These are phyloP conservation scores for Phytophthora parvispora DNA, from an alignment of 352 stramenopile genomes.

Conservation along the genomic window DNA sequence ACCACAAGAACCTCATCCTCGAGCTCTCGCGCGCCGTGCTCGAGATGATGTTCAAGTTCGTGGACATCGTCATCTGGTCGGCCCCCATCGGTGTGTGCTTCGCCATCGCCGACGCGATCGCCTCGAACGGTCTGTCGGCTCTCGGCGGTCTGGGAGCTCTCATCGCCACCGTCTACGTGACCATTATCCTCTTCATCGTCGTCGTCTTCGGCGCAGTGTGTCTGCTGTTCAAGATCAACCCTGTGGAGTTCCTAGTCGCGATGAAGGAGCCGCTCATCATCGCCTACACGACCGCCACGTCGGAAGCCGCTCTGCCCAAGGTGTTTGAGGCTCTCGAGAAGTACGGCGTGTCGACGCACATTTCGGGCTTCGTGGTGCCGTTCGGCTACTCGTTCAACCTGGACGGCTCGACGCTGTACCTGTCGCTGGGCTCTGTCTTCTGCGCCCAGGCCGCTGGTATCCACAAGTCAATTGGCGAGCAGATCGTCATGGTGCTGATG, in stretches of 20 bases:
- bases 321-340: slow-evolving; percentile 52
- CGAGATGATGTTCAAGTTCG: slow-evolving; percentile 66
- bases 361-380: slow-evolving; percentile 51
- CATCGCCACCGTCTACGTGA: slow-evolving; percentile 43
- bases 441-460: slow-evolving; percentile 51
- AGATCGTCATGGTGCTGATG: slow-evolving; percentile 59
- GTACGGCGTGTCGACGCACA: slow-evolving; percentile 50
- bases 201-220: not conserved
- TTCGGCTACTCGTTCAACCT: slow-evolving; percentile 69
- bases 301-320: slow-evolving; percentile 53
- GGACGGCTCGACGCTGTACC: slow-evolving; percentile 48
- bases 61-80: slow-evolving; percentile 60
- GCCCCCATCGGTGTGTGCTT: slow-evolving; percentile 56
- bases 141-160: slow-evolving; percentile 38
- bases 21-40: slow-evolving; percentile 39
- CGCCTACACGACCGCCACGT: slow-evolving; percentile 56
- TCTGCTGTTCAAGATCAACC: slow-evolving; percentile 51
- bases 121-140: slow-evolving; percentile 43
- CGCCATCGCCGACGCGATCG: slow-evolving; percentile 48
- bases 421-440: slow-evolving; percentile 49
- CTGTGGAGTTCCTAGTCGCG: slow-evolving; percentile 36
- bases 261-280: slow-evolving; percentile 56
- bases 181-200: slow-evolving; percentile 41
- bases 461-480: slow-evolving; percentile 49
- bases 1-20: slow-evolving; percentile 46